Evolutionary conservation across 2,329 filamentous ascomycete species (phyloP), one percentile per base, ranked within the genome.

Genomic region (Pseudogymnoascus sp.): DNA sequence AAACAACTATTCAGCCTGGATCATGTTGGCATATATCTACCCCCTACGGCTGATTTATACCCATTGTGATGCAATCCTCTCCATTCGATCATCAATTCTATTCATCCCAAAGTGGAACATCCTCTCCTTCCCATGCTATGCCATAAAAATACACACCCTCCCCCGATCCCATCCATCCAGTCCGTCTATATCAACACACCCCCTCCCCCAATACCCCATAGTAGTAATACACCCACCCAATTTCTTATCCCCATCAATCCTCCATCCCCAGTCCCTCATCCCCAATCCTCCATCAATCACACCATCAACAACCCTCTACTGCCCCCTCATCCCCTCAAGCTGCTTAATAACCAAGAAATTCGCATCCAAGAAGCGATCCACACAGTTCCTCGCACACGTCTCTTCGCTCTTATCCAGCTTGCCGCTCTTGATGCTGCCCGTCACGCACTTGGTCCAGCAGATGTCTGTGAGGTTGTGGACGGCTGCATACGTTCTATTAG

Each of bases 401-500:
- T 94, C 87, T 78, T 99, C 94, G 64, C 76, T 79, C 70, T 81
- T 83, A 67, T 95, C 90, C 67, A 99, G 79, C 69, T 85, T 84
- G 28, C 85, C 83, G 64, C 81, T 83, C 67, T 86, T 86, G 73
- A 97, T 87, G 62, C 80, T 81, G 60, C 85, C 80, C 7, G 89
- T 88, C 64, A 97, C 81, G 80, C 94, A 99, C 79, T 97, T 97
- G 73, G 87, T 91, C 86, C 92, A 99, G 83, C 94, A 99, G 63
- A 89, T 84, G 70, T 94, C 88, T 43, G 85, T 85, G 36, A 88
- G 77, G 67, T 77, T 76, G 74, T 88, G 86, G 63, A 88, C 83
- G n/a, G 80, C 86, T 85, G 60, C 28, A 30, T 66, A 70, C 84
- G 81, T 11, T 81, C 80, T 71, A 79, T 81, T 85, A 20, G 33